Evolutionary conservation across 257 asterid species (phyloP).

Genomic region (Solanum medicagineum): DNA sequence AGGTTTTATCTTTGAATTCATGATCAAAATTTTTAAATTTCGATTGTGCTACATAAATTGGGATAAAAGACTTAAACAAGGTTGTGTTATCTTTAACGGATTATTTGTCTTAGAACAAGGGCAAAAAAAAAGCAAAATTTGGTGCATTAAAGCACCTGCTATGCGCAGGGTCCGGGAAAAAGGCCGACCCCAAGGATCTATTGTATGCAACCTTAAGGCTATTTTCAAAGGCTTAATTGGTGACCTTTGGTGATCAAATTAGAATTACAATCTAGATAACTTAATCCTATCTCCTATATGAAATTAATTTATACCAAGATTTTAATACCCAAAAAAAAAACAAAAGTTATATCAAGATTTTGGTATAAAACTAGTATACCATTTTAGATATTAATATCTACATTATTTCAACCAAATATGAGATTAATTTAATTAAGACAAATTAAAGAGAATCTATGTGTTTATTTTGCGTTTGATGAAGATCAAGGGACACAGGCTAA

Average conservation of each 20-base stretch:
- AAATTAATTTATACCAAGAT: neutral
- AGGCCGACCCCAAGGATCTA: no score
- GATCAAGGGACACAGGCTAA: slow-evolving; percentile 58
- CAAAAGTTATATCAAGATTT: neutral
- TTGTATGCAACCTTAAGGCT: no score
- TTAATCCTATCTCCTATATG: neutral
- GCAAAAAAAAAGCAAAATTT: no score
- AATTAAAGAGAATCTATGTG: slow-evolving; percentile 14
- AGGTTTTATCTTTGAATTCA: neutral
- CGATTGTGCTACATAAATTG: neutral
- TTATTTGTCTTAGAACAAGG: neutral
- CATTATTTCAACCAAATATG: neutral
- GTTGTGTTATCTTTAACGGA: neutral
- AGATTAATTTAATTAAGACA: neutral
- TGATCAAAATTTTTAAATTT: neutral
- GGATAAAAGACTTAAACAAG: neutral
- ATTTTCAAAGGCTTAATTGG: no score
- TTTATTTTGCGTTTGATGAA: slow-evolving; percentile 7
- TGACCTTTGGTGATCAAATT: neutral
- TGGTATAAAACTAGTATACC: neutral
- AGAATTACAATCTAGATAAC: neutral
- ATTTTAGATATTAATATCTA: neutral
- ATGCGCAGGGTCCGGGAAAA: no score
- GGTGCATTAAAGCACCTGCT: no score
- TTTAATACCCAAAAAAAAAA: no score